These are phyloP conservation scores for Clavispora santaluciae DNA, from an alignment of 805 yeast genomes.

Conservation along the genomic window DNA sequence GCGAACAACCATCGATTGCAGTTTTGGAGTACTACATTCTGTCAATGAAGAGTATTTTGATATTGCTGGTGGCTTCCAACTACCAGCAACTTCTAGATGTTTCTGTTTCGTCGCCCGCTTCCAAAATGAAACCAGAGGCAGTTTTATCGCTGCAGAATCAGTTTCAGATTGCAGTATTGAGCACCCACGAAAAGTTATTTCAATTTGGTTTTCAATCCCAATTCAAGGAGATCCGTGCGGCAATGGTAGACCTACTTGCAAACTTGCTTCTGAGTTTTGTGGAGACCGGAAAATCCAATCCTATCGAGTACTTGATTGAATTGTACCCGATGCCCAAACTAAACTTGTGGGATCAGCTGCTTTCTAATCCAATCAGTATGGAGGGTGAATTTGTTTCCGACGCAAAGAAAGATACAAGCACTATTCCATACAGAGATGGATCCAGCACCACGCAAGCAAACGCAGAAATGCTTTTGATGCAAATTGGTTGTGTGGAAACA, in stretches of 20 bases:
- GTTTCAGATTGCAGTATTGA: conserved; percentile 28
- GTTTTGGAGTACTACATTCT: conserved; percentile 29
- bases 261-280: conserved; percentile 32
- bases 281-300: conserved; percentile 33
- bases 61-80: conserved; percentile 30
- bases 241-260: conserved; percentile 33
- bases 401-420: neutral
- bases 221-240: conserved; percentile 32
- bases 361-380: conserved; percentile 16
- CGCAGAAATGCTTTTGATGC: conserved; percentile 19
- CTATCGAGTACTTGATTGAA: conserved; percentile 29
- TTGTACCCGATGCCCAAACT: conserved; percentile 28
- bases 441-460: conserved; percentile 20
- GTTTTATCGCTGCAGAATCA: conserved; percentile 37
- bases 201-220: conserved; percentile 27
- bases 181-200: conserved; percentile 27
- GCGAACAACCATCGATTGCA: conserved; percentile 18
- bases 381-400: conserved; percentile 17
- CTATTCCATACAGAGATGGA: conserved; percentile 19
- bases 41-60: conserved; percentile 27
- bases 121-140: conserved; percentile 39
- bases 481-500: conserved; percentile 30
- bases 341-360: conserved; percentile 26
- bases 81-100: conserved; percentile 34
- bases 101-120: conserved; percentile 33